phyloP scores from a whole-genome alignment of 2,329 filamentous ascomycete species.

The Trichoderma asperellum region DNA sequence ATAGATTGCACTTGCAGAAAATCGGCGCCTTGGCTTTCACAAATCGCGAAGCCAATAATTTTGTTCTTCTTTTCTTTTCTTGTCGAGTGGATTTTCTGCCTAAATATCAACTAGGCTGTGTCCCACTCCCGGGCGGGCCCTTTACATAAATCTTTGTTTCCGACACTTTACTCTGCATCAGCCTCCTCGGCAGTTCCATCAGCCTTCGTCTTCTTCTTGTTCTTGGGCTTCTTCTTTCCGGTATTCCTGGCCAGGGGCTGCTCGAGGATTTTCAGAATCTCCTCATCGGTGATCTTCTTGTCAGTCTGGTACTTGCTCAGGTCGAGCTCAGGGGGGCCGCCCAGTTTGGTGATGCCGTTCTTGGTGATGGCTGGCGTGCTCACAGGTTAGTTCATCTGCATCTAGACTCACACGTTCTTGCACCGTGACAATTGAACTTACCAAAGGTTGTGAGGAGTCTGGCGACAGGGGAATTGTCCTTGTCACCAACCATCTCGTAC shows the following conservation, averaged over 20 bases:
- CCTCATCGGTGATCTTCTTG: constrained; percentile 97
- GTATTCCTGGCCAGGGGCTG: constrained; percentile 84
- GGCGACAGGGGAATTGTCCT: constrained; percentile 82
- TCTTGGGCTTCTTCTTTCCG: constrained; percentile 92
- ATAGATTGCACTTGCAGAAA: constrained; percentile 13
- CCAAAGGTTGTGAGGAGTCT: constrained; percentile 89
- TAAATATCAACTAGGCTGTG: constrained; percentile 13
- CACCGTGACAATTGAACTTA: constrained; percentile 55
- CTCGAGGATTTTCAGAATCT: constrained; percentile 92
- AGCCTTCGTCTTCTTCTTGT: constrained; percentile 65
- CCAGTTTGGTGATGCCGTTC: constrained; percentile 89
- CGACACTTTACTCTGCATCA: constrained; percentile 31
- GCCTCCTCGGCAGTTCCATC: constrained; percentile 41
- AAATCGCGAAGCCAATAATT: constrained; percentile 9
- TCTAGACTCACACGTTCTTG: constrained; percentile 25
- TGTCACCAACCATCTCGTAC: constrained; percentile 95
- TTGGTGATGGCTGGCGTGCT: constrained; percentile 80
- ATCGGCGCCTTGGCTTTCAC: constrained; percentile 21
- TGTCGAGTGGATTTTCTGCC: constrained; percentile 19
- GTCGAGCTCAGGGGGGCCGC: constrained; percentile 75
- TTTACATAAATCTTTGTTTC: constrained; percentile 11
- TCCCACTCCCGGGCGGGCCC: constrained; percentile 4
- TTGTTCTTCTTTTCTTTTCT: constrained; percentile 1
- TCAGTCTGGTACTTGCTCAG: constrained; percentile 85
- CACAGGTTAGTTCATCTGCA: constrained; percentile 16